Evolutionary conservation across 768 basidiomycete genomes (phyloP).

Genomic region (Amanita subjunquillea): DNA sequence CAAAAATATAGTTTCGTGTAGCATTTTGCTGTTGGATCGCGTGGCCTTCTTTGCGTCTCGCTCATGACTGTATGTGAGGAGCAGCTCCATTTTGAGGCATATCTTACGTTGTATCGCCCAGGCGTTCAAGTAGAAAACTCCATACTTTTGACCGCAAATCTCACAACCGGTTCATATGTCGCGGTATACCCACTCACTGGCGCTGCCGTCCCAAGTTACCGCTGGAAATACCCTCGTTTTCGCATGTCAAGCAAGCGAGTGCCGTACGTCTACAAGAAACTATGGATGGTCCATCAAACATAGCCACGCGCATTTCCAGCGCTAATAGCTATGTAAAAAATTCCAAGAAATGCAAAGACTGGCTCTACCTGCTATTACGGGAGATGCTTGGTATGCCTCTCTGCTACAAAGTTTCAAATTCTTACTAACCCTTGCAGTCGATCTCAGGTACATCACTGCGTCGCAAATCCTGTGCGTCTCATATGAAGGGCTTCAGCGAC

Average conservation of each 20-base stretch:
- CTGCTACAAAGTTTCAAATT: constrained; percentile 6
- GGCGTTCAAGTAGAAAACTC: constrained; percentile 47
- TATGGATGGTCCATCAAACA: constrained; percentile 9
- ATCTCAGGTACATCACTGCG: constrained; percentile 56
- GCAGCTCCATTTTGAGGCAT: not conserved
- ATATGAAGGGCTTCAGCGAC: constrained; percentile 52
- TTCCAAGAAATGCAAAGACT: constrained; percentile 38
- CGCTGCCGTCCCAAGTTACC: constrained; percentile 22
- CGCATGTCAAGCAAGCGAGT: constrained; percentile 37
- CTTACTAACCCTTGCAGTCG: constrained; percentile 34
- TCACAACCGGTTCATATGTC: constrained; percentile 37
- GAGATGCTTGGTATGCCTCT: constrained; percentile 53
- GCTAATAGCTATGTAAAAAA: constrained; percentile 10
- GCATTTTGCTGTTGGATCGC: constrained; percentile 55
- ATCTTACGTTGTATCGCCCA: constrained; percentile 16
- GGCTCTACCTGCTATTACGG: constrained; percentile 56
- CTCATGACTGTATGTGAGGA: constrained; percentile 42
- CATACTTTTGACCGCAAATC: constrained; percentile 49
- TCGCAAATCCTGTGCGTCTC: constrained; percentile 50
- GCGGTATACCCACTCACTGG: constrained; percentile 40
- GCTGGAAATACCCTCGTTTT: constrained; percentile 39
- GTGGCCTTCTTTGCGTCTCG: constrained; percentile 65
- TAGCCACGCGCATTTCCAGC: constrained; percentile 1
- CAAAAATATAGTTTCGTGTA: constrained; percentile 17
- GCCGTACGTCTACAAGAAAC: constrained; percentile 45